Percentiles rank a stretch among this genome's conserved stretches.
phyloP scores from a whole-genome alignment of 1,284 basidiomycete species.

The Marasmius tenuissimus region DNA sequence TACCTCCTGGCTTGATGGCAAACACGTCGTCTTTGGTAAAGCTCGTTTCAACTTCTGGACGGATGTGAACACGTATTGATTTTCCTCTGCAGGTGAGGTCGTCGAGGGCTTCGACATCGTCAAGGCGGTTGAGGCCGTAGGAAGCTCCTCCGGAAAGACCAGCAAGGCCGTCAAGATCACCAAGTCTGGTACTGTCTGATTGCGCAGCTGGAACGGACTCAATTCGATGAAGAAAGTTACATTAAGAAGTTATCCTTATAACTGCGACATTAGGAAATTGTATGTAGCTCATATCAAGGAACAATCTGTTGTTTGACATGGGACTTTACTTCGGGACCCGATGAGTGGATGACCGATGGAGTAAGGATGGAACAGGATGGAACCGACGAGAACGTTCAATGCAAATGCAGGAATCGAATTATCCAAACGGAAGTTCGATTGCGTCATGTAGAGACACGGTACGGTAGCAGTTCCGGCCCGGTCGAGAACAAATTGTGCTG shows the following conservation, averaged over 20 bases:
- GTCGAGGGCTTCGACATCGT: conserved; percentile 80
- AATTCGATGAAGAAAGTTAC: not conserved
- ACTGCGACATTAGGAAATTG: not conserved
- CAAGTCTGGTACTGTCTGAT: conserved; percentile 5
- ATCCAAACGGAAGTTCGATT: no score
- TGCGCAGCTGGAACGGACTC: not conserved
- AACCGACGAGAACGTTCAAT: no score
- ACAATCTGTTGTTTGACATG: no score
- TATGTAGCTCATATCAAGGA: not conserved
- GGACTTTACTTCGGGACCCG: no score
- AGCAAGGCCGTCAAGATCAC: conserved; percentile 2
- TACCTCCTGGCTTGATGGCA: conserved; percentile 68
- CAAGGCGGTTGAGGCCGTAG: conserved; percentile 68
- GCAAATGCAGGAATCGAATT: no score
- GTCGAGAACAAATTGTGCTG: no score
- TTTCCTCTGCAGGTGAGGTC: conserved; percentile 45
- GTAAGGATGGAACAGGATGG: no score
- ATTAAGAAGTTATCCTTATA: conserved; percentile 12
- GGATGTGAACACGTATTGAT: not conserved
- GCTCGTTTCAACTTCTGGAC: not conserved
- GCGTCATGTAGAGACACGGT: no score
- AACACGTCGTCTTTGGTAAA: conserved; percentile 81
- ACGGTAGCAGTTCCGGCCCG: no score
- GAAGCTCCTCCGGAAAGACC: conserved; percentile 35
- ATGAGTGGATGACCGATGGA: no score